Percentiles rank a stretch among this genome's conserved stretches.
Evolutionary conservation across 2,329 filamentous ascomycete species (phyloP).

Genomic region (Xenoacremonium recifei): DNA sequence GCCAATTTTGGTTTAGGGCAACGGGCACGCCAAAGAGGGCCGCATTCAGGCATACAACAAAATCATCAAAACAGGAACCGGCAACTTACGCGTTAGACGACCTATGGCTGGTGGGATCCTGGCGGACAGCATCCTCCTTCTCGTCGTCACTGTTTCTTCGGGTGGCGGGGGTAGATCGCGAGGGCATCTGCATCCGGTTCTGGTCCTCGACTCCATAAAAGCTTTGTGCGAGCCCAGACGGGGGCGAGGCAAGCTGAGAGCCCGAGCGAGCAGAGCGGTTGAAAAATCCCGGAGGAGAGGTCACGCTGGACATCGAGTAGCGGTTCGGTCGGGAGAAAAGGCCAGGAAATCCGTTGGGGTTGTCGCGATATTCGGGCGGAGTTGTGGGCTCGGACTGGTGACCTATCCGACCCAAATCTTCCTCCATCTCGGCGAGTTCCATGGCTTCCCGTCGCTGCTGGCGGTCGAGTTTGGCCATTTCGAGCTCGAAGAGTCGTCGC

Average conservation of each 20-base stretch:
- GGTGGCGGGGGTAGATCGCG: constrained; percentile 82
- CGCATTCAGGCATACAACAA: too few species aligned
- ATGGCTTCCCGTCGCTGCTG: constrained; percentile 80
- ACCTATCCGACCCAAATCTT: constrained; percentile 67
- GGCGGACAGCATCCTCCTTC: constrained; percentile 71
- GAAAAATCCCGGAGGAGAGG: constrained; percentile 74
- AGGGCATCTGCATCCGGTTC: constrained; percentile 64
- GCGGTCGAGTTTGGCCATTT: constrained; percentile 86
- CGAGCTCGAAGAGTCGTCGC: constrained; percentile 83
- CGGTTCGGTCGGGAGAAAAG: constrained; percentile 82
- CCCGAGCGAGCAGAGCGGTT: constrained; percentile 73
- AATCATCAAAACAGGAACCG: too few species aligned
- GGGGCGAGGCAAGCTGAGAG: constrained; percentile 78
- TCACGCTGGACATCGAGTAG: constrained; percentile 85
- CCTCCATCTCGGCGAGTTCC: constrained; percentile 81
- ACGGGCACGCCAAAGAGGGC: too few species aligned
- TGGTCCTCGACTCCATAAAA: constrained; percentile 50
- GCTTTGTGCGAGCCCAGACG: constrained; percentile 59
- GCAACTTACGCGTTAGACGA: constrained; percentile 75
- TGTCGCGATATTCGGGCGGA: constrained; percentile 87
- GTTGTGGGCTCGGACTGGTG: constrained; percentile 95
- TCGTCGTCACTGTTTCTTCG: constrained; percentile 91
- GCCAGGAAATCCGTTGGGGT: constrained; percentile 70
- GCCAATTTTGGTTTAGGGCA: too few species aligned
- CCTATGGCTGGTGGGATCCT: constrained; percentile 69